These are phyloP conservation scores for Senecio squalidus DNA, from an alignment of 140 eudicot species.

Conservation along the genomic window DNA sequence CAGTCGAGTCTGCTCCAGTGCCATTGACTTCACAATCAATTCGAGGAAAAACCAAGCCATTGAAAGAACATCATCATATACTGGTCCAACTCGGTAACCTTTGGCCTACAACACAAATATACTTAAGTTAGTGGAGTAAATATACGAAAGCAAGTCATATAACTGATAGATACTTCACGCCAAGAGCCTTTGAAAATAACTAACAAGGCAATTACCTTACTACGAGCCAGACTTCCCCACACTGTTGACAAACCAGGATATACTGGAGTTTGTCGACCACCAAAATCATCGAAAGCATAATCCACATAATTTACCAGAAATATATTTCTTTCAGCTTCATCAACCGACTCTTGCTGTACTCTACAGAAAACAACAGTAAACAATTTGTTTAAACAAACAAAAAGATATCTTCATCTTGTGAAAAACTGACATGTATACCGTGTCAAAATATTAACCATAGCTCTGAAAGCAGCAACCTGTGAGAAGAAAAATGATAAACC, in stretches of 20 bases:
- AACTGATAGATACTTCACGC: neutral
- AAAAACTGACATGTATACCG: constrained; percentile 40
- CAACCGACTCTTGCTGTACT: constrained; percentile 97
- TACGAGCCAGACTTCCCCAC: constrained; percentile 99
- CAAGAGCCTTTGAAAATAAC: constrained; percentile 3
- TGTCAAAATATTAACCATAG: constrained; percentile 96
- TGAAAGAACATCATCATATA: constrained; percentile 95
- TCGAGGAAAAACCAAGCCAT: constrained; percentile 99
- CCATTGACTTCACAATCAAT: constrained; percentile 94
- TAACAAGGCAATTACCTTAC: constrained; percentile 62
- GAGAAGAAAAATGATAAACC: constrained; percentile 9
- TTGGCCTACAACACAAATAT: constrained; percentile 57
- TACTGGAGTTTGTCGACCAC: constrained; percentile 97
- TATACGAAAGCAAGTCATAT: constrained; percentile 3
- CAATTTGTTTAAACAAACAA: constrained; percentile 6
- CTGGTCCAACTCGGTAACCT: constrained; percentile 99
- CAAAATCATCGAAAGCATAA: constrained; percentile 96
- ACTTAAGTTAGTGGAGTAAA: constrained; percentile 3
- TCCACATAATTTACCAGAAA: constrained; percentile 92
- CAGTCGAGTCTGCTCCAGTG: constrained; percentile 86
- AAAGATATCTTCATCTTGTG: constrained; percentile 2
- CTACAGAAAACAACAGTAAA: constrained; percentile 26
- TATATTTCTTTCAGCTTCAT: constrained; percentile 93
- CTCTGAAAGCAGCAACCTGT: constrained; percentile 99
- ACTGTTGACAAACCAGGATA: constrained; percentile 98